These are phyloP conservation scores for Globisporangium nodosum DNA, from an alignment of 352 stramenopile species.

Conservation along the genomic window DNA sequence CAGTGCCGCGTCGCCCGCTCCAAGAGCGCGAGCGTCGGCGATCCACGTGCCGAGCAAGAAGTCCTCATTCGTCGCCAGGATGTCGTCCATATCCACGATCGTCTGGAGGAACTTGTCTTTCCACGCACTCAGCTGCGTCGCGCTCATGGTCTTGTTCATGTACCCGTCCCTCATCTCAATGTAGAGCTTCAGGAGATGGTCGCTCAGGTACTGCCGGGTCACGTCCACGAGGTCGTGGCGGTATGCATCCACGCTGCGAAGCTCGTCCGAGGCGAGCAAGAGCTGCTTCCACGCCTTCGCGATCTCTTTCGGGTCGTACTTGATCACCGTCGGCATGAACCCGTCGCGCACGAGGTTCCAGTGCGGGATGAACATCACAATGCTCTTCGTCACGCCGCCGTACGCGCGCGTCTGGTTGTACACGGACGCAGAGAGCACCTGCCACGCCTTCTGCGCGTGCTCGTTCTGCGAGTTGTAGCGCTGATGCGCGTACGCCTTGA, in stretches of 20 bases:
- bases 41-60: slow-evolving; percentile 75
- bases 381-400: slow-evolving; percentile 71
- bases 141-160: slow-evolving; percentile 17
- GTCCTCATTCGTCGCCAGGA: slow-evolving; percentile 57
- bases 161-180: slow-evolving; percentile 51
- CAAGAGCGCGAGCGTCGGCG: slow-evolving; percentile 45
- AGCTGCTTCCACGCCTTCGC: slow-evolving; percentile 52
- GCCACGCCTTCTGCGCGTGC: slow-evolving; percentile 49
- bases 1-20: slow-evolving; percentile 18
- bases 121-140: slow-evolving; percentile 29
- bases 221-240: slow-evolving; percentile 77
- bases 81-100: slow-evolving; percentile 53
- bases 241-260: slow-evolving; percentile 47
- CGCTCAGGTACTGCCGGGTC: slow-evolving; percentile 68
- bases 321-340: slow-evolving; percentile 73
- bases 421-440: slow-evolving; percentile 43
- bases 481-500: slow-evolving; percentile 44
- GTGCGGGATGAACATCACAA: slow-evolving; percentile 60
- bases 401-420: slow-evolving; percentile 70
- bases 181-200: slow-evolving; percentile 59
- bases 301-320: slow-evolving; percentile 63
- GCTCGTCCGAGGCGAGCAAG: slow-evolving; percentile 29
- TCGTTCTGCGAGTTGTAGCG: slow-evolving; percentile 58
- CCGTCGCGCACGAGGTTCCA: slow-evolving; percentile 57
- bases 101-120: slow-evolving; percentile 42